Evolutionary conservation across 139 green algal species (phyloP).

Genomic region (Chlamydomonas sp.): DNA sequence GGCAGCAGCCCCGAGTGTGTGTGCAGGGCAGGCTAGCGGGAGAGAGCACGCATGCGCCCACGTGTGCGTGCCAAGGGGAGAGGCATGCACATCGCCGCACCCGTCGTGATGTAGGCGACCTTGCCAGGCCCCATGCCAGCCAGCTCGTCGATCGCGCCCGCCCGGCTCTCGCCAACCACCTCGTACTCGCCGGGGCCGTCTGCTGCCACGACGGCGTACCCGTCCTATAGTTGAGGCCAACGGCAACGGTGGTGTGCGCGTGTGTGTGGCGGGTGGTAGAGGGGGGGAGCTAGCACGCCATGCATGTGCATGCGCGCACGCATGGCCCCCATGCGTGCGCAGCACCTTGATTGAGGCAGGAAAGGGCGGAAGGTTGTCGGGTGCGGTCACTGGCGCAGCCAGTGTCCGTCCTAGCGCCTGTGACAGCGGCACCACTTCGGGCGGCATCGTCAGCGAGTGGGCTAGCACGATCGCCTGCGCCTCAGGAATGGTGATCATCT

Average conservation of each 20-base stretch:
- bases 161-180: slow-evolving; percentile 65
- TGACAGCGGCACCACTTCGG: slow-evolving; percentile 38
- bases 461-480: slow-evolving; percentile 62
- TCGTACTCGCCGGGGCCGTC: slow-evolving; percentile 75
- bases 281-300: not conserved
- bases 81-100: no score
- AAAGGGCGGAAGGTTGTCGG: slow-evolving; percentile 78
- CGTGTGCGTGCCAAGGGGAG: no score
- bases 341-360: slow-evolving; percentile 86
- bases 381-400: slow-evolving; percentile 61
- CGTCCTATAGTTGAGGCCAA: slow-evolving; percentile 58
- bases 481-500: slow-evolving; percentile 76
- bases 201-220: slow-evolving; percentile 76
- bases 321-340: not conserved
- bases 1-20: no score
- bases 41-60: no score
- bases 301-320: not conserved
- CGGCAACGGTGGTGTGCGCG: not conserved
- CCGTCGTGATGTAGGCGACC: slow-evolving; percentile 88
- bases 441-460: slow-evolving; percentile 37
- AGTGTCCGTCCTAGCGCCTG: slow-evolving; percentile 52
- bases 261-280: not conserved
- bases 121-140: slow-evolving; percentile 42
- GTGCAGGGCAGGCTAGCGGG: not conserved
- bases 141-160: slow-evolving; percentile 46